phyloP scores from a whole-genome alignment of 2,329 filamentous ascomycete genomes.

The Cladosporium sp. region DNA sequence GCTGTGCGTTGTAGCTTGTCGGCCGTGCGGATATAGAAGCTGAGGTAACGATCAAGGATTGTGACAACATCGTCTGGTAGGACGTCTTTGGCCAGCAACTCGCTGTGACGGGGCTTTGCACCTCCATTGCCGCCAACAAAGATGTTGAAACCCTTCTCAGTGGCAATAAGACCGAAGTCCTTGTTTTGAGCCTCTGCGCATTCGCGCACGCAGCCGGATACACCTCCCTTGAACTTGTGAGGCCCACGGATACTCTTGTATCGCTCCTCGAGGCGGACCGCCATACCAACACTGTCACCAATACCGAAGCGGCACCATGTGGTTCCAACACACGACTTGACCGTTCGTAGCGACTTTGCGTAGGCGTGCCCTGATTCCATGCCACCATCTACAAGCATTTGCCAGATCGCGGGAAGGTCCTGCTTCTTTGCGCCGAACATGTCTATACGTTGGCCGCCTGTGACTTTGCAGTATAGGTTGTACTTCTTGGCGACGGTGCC shows the following conservation, averaged over 20 bases:
- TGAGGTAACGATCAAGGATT: conserved; percentile 83
- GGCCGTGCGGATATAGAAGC: conserved; percentile 91
- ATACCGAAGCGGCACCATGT: conserved; percentile 91
- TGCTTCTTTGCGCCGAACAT: conserved; percentile 91
- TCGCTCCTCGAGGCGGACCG: conserved; percentile 80
- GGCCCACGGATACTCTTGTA: conserved; percentile 90
- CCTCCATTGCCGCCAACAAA: conserved; percentile 89
- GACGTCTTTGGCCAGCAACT: conserved; percentile 83
- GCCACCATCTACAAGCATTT: conserved; percentile 73
- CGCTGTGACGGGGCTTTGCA: conserved; percentile 77
- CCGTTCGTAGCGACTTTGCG: conserved; percentile 82
- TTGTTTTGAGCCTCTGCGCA: conserved; percentile 92
- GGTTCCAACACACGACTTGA: conserved; percentile 89
- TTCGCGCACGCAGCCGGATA: conserved; percentile 88
- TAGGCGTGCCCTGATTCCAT: conserved; percentile 87
- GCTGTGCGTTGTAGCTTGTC: conserved; percentile 89
- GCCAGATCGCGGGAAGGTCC: conserved; percentile 81
- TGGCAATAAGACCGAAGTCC: conserved; percentile 89
- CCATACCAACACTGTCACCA: conserved; percentile 88
- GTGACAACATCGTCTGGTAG: conserved; percentile 78
- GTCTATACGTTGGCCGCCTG: conserved; percentile 86
- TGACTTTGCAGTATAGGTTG: conserved; percentile 86
- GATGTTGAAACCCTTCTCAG: conserved; percentile 90
- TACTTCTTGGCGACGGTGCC: conserved; percentile 84
- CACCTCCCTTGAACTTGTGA: conserved; percentile 83